A percentile compares a stretch with the other conserved stretches of the same genome.
These are phyloP conservation scores for Termitomyces sp. DNA, from an alignment of 768 basidiomycete species.

Conservation along the genomic window DNA sequence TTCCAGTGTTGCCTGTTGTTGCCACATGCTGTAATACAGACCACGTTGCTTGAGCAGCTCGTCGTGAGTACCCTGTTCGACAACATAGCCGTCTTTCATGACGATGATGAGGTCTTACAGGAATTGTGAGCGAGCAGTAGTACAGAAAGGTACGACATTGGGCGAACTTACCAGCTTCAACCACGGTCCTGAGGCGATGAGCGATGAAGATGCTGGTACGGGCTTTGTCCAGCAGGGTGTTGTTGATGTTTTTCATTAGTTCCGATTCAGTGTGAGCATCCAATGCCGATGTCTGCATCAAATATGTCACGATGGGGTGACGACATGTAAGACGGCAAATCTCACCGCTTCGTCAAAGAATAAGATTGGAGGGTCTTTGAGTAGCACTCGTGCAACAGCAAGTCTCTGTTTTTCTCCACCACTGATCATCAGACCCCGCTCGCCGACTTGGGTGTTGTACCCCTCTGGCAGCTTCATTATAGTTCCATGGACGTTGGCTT, in stretches of 20 bases:
- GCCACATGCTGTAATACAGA: constrained; percentile 81
- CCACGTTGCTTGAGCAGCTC: constrained; percentile 71
- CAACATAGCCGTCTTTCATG: constrained; percentile 84
- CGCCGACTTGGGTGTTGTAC: constrained; percentile 90
- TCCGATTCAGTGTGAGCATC: constrained; percentile 95
- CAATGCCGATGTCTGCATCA: constrained; percentile 84
- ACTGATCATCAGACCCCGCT: constrained; percentile 96
- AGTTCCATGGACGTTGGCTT: constrained; percentile 85
- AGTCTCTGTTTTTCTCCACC: constrained; percentile 98
- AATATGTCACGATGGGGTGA: not conserved
- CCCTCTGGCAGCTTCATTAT: constrained; percentile 80
- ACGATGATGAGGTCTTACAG: constrained; percentile 85
- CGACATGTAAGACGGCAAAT: constrained; percentile 16
- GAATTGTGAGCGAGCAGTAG: not conserved
- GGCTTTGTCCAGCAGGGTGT: constrained; percentile 65
- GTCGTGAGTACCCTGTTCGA: constrained; percentile 92
- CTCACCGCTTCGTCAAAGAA: constrained; percentile 98
- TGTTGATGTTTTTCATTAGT: constrained; percentile 92
- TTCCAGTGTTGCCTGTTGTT: constrained; percentile 59
- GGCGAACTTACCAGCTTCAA: constrained; percentile 70
- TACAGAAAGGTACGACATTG: not conserved
- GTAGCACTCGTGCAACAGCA: constrained; percentile 87
- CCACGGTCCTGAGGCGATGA: constrained; percentile 84
- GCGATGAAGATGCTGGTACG: constrained; percentile 98
- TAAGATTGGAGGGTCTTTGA: constrained; percentile 93